Evolutionary conservation across 2,329 filamentous ascomycete species (phyloP), one percentile per base, ranked within the genome.

Genomic region (Malbranchea cinnamomea): DNA sequence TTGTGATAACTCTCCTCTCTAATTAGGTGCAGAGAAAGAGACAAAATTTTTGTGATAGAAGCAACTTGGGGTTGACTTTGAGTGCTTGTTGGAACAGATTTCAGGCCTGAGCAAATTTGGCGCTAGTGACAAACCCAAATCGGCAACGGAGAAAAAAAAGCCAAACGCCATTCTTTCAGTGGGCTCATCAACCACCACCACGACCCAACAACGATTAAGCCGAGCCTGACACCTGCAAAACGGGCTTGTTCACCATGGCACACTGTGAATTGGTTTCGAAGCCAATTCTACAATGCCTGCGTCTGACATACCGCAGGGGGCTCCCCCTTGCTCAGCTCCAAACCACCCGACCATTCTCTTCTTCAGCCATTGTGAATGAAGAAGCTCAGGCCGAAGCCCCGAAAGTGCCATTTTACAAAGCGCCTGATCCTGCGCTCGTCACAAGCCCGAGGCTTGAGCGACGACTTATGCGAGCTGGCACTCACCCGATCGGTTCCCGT

Each of bases 401-500:
- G 36, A 53, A 42, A 33, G 40, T 49, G 44, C 47, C 57, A 23
- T 60, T 60, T 43, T 49, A 59, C 46, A 57, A 51, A 40, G 43
- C 50, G 11, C 56, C 55, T 12, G 71, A 83, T 49, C 78, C 76
- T n/a, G 62, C 69, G 38, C 73, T 71, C n/a, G 78, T 80, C 15
- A 65, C 71, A 24, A 71, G 65, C 27, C 63, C 60, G 26, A 65
- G 64, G 50, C 65, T 74, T 34, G 79, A 89, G 56, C 66, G 68
- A 39, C 67, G 66, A 37, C 63, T 93, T 31, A 61, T 84, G 47
- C 71, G 70, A 49, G 60, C 68, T 40, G 77, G 80, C 32, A 66
- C 73, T 25, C 65, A 71, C 37, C 83, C 82, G 30, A 63, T 93
- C 45, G 85, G 85, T 29, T 92, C 84, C 26, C 74, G 85, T 44